Conservation (phyloP, 441 rosid species). For the Kokia cookei region DNA sequence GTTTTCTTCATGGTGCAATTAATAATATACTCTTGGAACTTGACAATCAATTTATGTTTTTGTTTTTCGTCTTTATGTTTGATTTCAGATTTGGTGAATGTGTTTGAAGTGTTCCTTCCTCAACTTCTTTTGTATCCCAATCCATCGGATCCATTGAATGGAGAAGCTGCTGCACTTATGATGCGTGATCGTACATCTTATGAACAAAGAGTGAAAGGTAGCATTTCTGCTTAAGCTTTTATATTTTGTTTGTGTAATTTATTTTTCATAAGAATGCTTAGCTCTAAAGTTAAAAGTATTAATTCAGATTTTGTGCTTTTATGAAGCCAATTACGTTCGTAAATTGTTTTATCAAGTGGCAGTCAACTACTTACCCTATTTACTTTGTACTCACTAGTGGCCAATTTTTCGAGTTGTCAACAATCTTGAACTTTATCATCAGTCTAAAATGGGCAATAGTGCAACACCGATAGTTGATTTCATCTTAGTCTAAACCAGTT, state of each 20-base stretch:
- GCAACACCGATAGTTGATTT: neutral
- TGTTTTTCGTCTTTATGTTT: neutral
- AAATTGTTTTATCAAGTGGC: neutral
- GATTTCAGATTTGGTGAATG: slow-evolving; percentile 79
- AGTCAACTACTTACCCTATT: neutral
- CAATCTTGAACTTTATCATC: neutral
- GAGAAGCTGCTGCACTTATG: slow-evolving; percentile 92
- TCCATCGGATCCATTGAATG: slow-evolving; percentile 91
- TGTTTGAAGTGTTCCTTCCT: slow-evolving; percentile 92
- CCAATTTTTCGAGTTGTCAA: neutral
- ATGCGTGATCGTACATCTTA: slow-evolving; percentile 79
- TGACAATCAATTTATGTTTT: slow-evolving; percentile 3
- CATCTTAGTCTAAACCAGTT: neutral
- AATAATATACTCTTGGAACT: slow-evolving; percentile 3
- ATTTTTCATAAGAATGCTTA: neutral
- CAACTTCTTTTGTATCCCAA: slow-evolving; percentile 93
- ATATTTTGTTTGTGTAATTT: neutral
- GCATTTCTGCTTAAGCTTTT: neutral
- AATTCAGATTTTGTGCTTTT: neutral
- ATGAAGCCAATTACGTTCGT: neutral
- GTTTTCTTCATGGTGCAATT: slow-evolving; percentile 5
- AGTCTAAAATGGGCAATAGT: neutral
- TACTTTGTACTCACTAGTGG: neutral
- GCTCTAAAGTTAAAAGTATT: neutral
- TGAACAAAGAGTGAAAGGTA: slow-evolving; percentile 89